Evolutionary conservation across 208 protist species (phyloP).

Genomic region (Trypanosoma rangeli): DNA sequence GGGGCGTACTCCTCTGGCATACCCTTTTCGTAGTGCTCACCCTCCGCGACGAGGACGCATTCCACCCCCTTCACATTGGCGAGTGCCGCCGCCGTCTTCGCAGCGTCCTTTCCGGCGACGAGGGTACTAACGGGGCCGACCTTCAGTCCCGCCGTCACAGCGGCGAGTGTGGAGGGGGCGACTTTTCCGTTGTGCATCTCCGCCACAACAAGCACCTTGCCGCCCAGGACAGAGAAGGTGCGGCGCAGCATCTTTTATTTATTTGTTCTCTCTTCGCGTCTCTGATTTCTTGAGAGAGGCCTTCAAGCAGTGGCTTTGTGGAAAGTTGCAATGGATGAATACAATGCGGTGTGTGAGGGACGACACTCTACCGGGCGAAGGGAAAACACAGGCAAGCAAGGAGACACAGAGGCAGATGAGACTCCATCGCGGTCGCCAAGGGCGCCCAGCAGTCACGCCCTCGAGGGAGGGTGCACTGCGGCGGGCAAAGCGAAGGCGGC

Average conservation of each 20-base stretch:
- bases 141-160: conserved; percentile 86
- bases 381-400: neutral
- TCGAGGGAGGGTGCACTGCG: neutral
- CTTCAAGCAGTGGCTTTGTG: neutral
- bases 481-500: too few species aligned
- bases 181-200: conserved; percentile 71
- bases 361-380: neutral
- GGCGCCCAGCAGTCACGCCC: too few species aligned
- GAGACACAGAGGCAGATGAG: neutral
- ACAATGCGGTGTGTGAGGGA: neutral
- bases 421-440: neutral
- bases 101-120: conserved; percentile 61
- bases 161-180: conserved; percentile 72
- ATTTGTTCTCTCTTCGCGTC: neutral
- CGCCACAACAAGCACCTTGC: conserved; percentile 73
- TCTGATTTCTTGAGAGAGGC: neutral
- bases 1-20: conserved; percentile 84
- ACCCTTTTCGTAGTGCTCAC: conserved; percentile 73
- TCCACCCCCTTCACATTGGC: conserved; percentile 77
- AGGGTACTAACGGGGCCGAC: conserved; percentile 85
- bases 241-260: conserved; percentile 51
- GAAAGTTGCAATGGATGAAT: neutral
- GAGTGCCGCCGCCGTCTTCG: conserved; percentile 37
- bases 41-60: conserved; percentile 68
- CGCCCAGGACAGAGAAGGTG: conserved; percentile 25